phyloP scores from a whole-genome alignment of 2,329 filamentous ascomycete species.

The Blastomyces parvus region DNA sequence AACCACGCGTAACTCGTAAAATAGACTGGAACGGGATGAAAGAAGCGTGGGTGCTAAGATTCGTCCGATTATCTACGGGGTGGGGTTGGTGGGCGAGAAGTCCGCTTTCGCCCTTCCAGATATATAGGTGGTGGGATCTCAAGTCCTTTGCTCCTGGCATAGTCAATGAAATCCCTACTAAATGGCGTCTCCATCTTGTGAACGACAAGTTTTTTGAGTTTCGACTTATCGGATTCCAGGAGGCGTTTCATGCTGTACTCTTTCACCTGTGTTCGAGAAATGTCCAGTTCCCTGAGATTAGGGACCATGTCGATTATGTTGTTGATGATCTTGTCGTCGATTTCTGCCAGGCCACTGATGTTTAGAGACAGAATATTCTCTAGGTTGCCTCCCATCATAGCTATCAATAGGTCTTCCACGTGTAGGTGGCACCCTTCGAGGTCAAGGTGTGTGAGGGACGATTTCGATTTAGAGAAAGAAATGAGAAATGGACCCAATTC shows the following conservation, averaged over 20 bases:
- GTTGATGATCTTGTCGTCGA: conserved; percentile 22
- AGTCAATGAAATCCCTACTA: conserved; percentile 14
- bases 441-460: conserved; percentile 21
- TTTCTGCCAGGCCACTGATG: conserved; percentile 19
- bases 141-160: conserved; percentile 12
- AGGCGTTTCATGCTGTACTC: conserved; percentile 28
- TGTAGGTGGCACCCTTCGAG: conserved; percentile 23
- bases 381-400: conserved; percentile 16
- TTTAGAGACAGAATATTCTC: conserved; percentile 24
- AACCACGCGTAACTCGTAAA: background rate
- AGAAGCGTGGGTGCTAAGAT: background rate
- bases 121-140: conserved; percentile 8
- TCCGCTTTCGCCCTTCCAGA: background rate
- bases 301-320: conserved; percentile 19
- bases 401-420: conserved; percentile 12
- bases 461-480: conserved; percentile 14
- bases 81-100: too few relatives aligned
- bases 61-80: background rate
- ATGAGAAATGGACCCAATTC: background rate
- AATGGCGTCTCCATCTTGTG: conserved; percentile 5
- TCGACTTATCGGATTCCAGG: conserved; percentile 16
- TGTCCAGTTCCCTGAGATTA: conserved; percentile 26
- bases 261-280: conserved; percentile 29
- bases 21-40: background rate
- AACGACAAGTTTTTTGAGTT: conserved; percentile 14